Evolutionary conservation across 495 filamentous ascomycete species (phyloP).

Genomic region (Amphirosellinia nigrospora): DNA sequence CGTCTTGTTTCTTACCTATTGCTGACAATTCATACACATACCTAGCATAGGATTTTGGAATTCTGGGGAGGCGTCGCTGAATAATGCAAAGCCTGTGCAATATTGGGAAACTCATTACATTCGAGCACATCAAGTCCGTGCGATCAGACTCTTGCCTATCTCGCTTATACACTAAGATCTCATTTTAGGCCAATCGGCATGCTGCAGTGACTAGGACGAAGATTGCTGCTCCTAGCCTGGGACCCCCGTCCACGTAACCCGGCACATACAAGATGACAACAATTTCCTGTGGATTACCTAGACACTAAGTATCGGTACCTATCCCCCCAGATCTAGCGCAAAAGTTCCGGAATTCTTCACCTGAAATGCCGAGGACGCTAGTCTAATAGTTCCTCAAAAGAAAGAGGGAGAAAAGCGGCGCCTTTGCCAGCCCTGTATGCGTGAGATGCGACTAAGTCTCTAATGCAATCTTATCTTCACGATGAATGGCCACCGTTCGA

Average conservation of each 20-base stretch:
- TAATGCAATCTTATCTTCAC: slow-evolving; percentile 8
- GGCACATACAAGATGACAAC: slow-evolving; percentile 19
- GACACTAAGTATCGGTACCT: slow-evolving; percentile 6
- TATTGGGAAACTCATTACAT: slow-evolving; percentile 6
- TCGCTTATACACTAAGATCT: slow-evolving; percentile 22
- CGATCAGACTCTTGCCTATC: slow-evolving; percentile 17
- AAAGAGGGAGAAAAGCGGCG: neutral
- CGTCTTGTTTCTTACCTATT: neutral
- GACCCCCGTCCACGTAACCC: slow-evolving; percentile 11
- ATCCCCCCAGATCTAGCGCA: slow-evolving; percentile 13
- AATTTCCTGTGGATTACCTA: slow-evolving; percentile 18
- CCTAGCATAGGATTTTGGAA: neutral
- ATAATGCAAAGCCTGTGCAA: slow-evolving; percentile 6
- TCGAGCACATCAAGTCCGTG: slow-evolving; percentile 3
- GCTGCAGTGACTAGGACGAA: slow-evolving; percentile 14
- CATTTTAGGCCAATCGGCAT: slow-evolving; percentile 21
- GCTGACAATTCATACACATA: slow-evolving; percentile 19
- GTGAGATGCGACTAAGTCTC: neutral
- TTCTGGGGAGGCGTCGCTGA: neutral
- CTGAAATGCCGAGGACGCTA: slow-evolving; percentile 9
- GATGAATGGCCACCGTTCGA: neutral
- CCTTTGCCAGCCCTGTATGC: neutral
- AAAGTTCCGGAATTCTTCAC: neutral
- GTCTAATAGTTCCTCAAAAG: slow-evolving; percentile 9
- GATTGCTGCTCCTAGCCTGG: slow-evolving; percentile 11